phyloP scores from a whole-genome alignment of 139 green algal genomes.

The Tetraselmis chui region DNA sequence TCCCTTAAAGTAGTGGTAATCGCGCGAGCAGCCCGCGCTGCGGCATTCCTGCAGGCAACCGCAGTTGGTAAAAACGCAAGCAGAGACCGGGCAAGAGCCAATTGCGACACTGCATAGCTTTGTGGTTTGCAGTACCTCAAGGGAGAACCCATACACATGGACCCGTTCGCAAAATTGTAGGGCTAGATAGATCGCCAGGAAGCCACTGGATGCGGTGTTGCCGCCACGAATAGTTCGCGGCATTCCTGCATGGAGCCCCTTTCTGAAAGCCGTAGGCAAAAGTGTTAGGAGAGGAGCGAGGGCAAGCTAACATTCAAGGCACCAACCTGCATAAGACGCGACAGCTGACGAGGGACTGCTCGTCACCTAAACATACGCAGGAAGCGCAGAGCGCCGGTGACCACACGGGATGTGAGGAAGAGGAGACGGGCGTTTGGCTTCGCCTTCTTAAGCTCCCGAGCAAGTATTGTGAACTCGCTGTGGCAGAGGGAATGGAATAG shows the following conservation, averaged over 20 bases:
- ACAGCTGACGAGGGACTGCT: too few relatives aligned
- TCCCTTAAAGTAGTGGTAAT: conserved; percentile 14
- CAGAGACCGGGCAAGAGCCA: too few relatives aligned
- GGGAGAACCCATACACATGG: not conserved
- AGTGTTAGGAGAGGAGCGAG: too few relatives aligned
- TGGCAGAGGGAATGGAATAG: too few relatives aligned
- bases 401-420: not conserved
- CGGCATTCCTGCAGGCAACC: not conserved
- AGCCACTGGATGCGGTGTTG: not conserved
- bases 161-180: not conserved
- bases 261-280: too few relatives aligned
- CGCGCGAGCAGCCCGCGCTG: not conserved
- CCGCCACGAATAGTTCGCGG: not conserved
- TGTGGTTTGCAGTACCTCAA: not conserved
- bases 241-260: not conserved
- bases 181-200: not conserved
- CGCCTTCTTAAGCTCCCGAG: not conserved
- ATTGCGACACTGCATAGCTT: too few relatives aligned
- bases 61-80: too few relatives aligned
- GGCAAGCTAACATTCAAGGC: too few relatives aligned
- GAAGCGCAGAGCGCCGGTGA: not conserved
- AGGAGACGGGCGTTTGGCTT: not conserved
- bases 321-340: too few relatives aligned
- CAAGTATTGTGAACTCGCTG: not conserved
- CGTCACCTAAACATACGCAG: not conserved